A percentile compares a stretch with the other conserved stretches of the same genome.
These are phyloP conservation scores for Aspergillus clavatus DNA, from an alignment of 2,329 filamentous ascomycete genomes.

Conservation along the genomic window DNA sequence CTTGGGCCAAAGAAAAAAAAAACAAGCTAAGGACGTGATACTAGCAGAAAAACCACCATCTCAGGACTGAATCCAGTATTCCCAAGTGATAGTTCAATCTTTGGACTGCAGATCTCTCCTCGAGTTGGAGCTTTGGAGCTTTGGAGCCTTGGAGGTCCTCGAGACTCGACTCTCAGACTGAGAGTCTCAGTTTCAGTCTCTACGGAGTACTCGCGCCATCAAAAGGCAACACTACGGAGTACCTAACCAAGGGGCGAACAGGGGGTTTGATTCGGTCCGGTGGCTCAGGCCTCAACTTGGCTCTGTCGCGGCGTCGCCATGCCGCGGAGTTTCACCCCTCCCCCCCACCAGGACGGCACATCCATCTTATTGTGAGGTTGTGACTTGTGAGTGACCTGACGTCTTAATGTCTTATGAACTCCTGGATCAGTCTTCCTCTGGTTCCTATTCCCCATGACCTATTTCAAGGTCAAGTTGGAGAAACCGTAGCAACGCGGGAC, in stretches of 20 bases:
- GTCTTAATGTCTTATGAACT: too few relatives aligned
- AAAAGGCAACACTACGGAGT: neutral
- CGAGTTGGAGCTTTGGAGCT: too few relatives aligned
- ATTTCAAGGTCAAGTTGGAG: neutral
- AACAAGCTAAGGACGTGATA: too few relatives aligned
- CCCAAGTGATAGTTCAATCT: too few relatives aligned
- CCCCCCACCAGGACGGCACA: neutral
- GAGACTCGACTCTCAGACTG: too few relatives aligned
- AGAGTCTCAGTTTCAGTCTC: too few relatives aligned
- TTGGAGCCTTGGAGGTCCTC: too few relatives aligned
- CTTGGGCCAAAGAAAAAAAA: too few relatives aligned
- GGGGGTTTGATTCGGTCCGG: neutral
- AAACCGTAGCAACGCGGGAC: constrained; percentile 11
- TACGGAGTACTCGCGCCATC: neutral
- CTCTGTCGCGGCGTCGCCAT: neutral
- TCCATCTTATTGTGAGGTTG: neutral
- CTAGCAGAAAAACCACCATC: too few relatives aligned
- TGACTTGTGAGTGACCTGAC: neutral
- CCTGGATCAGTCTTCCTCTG: neutral
- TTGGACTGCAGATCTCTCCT: too few relatives aligned
- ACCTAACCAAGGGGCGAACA: neutral
- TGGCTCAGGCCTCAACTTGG: neutral
- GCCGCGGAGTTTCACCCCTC: too few relatives aligned
- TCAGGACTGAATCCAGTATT: too few relatives aligned
- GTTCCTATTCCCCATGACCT: neutral